Evolutionary conservation across 176 grass and related monocot genomes (phyloP).

Genomic region (Coix lacrymajobi): DNA sequence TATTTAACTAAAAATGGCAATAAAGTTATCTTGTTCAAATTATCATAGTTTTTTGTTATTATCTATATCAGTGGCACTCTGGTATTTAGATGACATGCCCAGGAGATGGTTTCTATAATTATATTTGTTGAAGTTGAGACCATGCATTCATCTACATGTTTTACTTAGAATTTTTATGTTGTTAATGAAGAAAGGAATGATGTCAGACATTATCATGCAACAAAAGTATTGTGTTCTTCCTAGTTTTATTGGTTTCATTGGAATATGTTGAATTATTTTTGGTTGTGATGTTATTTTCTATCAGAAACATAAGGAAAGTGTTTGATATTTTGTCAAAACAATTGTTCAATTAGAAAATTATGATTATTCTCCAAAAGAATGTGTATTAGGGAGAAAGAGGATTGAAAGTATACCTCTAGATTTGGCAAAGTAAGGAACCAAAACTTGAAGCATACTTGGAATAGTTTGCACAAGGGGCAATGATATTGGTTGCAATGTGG

Average conservation of each 20-base stretch:
- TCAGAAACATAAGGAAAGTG: neutral
- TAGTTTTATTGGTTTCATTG: too few relatives aligned
- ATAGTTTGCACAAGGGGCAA: constrained; percentile 58
- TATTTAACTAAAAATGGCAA: neutral
- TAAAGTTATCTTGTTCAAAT: neutral
- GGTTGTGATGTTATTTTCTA: neutral
- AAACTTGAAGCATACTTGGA: constrained; percentile 60
- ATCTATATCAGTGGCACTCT: too few relatives aligned
- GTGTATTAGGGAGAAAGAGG: neutral
- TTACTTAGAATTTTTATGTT: too few relatives aligned
- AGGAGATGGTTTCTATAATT: too few relatives aligned
- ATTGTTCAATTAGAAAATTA: neutral
- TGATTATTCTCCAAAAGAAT: neutral
- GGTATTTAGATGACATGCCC: too few relatives aligned
- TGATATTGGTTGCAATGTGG: constrained; percentile 43
- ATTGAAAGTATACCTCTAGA: neutral
- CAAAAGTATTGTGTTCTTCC: too few relatives aligned
- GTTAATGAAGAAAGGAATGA: too few relatives aligned
- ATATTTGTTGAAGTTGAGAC: too few relatives aligned
- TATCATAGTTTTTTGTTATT: neutral
- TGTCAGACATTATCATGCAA: too few relatives aligned
- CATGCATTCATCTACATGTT: too few relatives aligned
- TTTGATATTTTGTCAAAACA: neutral
- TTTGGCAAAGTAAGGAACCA: constrained; percentile 47
- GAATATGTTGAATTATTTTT: too few relatives aligned